A percentile compares a stretch with the other conserved stretches of the same genome.
Evolutionary conservation across 352 stramenopile species (phyloP).

Genomic region (Globisporangium yorkense): DNA sequence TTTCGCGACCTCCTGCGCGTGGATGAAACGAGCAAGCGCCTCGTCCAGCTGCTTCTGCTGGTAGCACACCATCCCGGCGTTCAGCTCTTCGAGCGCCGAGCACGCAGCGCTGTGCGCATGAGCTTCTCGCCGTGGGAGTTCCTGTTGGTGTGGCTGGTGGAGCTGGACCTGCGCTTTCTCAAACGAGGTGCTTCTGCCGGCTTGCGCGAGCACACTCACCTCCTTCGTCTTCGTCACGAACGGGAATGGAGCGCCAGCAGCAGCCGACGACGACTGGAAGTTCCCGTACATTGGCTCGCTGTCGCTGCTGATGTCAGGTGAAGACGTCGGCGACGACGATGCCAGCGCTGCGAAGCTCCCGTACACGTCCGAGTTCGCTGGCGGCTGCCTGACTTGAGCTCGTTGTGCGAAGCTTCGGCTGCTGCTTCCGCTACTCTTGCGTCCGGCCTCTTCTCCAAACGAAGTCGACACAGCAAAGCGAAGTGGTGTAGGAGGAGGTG

Average conservation of each 20-base stretch:
- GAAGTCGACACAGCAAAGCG: background rate
- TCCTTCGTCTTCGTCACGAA: conserved; percentile 5
- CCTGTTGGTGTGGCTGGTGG: background rate
- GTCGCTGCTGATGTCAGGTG: background rate
- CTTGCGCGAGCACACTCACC: background rate
- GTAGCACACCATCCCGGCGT: conserved; percentile 74
- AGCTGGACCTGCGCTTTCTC: background rate
- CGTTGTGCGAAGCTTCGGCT: background rate
- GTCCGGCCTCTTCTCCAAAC: background rate
- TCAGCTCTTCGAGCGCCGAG: conserved; percentile 60
- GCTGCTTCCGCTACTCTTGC: conserved; percentile 1
- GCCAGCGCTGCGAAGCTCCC: conserved; percentile 28
- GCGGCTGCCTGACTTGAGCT: background rate
- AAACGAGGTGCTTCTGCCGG: background rate
- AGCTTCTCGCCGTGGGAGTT: background rate
- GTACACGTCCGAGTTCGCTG: conserved; percentile 18
- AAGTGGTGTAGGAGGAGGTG: conserved; percentile 13
- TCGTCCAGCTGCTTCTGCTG: conserved; percentile 61
- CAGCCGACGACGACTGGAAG: conserved; percentile 12
- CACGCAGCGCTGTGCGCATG: conserved; percentile 14
- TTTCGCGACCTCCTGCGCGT: conserved; percentile 51
- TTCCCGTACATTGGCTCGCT: conserved; percentile 10
- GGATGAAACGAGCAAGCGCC: conserved; percentile 55
- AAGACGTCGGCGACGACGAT: conserved; percentile 4
- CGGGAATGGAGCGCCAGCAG: background rate